Conservation (phyloP, 805 yeast genomes). For the Candida saitoana region DNA sequence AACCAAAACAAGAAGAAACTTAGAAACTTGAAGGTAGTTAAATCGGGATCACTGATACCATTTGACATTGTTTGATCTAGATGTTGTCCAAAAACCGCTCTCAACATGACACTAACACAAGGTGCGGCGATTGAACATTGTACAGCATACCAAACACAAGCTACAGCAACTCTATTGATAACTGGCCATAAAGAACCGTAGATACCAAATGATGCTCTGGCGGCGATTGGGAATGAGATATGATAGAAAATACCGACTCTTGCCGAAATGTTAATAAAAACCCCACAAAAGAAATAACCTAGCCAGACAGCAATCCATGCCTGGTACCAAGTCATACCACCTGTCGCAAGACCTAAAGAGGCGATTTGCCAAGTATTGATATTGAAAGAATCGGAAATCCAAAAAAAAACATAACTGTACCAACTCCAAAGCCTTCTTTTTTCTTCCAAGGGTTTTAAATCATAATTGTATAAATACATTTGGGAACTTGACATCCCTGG, state of each 20-base stretch:
- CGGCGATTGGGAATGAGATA: conserved; percentile 77
- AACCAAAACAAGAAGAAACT: conserved; percentile 81
- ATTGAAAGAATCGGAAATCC: conserved; percentile 89
- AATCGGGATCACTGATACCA: conserved; percentile 53
- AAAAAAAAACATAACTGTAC: conserved; percentile 73
- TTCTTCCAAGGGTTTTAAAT: conserved; percentile 73
- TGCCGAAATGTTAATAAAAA: conserved; percentile 67
- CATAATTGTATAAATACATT: conserved; percentile 67
- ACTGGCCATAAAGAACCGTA: conserved; percentile 88
- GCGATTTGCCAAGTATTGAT: conserved; percentile 91
- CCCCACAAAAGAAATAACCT: conserved; percentile 69
- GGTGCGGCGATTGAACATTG: conserved; percentile 84
- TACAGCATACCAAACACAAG: conserved; percentile 83
- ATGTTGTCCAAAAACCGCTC: conserved; percentile 67
- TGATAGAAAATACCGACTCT: conserved; percentile 80
- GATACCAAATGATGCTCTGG: conserved; percentile 80
- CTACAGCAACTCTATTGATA: conserved; percentile 82
- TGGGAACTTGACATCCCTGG: conserved; percentile 49
- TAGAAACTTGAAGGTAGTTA: conserved; percentile 69
- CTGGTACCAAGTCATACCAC: conserved; percentile 87
- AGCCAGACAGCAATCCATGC: conserved; percentile 87
- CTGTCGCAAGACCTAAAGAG: conserved; percentile 67
- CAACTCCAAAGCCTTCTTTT: conserved; percentile 80
- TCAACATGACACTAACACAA: conserved; percentile 71
- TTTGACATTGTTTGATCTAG: conserved; percentile 60